Evolutionary conservation across 2,329 filamentous ascomycete genomes (phyloP).

Genomic region (Cytospora paraplurivora): DNA sequence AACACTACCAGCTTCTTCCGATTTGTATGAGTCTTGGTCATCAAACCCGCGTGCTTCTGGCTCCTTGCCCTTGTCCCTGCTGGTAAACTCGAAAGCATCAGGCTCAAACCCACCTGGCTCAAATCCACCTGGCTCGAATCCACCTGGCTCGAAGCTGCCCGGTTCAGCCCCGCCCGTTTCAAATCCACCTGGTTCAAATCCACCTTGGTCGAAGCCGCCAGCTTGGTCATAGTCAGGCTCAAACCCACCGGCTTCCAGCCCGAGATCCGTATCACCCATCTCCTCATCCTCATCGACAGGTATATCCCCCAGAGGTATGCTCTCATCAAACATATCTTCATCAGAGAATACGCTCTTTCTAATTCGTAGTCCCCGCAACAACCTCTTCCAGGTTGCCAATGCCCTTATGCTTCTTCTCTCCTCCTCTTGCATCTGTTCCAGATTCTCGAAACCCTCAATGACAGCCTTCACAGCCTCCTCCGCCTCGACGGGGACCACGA

Average conservation of each 20-base stretch:
- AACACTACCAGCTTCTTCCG: too few relatives aligned
- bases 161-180: conserved; percentile 12
- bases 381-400: conserved; percentile 71
- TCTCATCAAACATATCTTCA: conserved; percentile 32
- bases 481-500: conserved; percentile 73
- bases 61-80: conserved; percentile 13
- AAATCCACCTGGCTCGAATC: conserved; percentile 9
- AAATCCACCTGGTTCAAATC: neutral
- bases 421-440: conserved; percentile 64
- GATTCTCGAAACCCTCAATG: conserved; percentile 66
- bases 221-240: neutral
- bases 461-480: conserved; percentile 72
- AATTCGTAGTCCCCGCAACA: conserved; percentile 77
- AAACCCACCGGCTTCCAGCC: conserved; percentile 26
- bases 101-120: conserved; percentile 14
- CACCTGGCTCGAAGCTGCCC: neutral
- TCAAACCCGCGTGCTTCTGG: neutral
- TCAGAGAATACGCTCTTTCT: conserved; percentile 65
- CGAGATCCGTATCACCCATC: conserved; percentile 40
- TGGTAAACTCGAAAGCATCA: neutral
- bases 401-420: conserved; percentile 64
- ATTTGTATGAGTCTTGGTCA: neutral
- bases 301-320: conserved; percentile 15
- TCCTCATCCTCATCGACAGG: conserved; percentile 47
- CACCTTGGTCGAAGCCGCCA: conserved; percentile 28